Percentiles rank a stretch among this genome's conserved stretches.
Conservation (phyloP, 108 stramenopile species). For the Parmales sp. region DNA sequence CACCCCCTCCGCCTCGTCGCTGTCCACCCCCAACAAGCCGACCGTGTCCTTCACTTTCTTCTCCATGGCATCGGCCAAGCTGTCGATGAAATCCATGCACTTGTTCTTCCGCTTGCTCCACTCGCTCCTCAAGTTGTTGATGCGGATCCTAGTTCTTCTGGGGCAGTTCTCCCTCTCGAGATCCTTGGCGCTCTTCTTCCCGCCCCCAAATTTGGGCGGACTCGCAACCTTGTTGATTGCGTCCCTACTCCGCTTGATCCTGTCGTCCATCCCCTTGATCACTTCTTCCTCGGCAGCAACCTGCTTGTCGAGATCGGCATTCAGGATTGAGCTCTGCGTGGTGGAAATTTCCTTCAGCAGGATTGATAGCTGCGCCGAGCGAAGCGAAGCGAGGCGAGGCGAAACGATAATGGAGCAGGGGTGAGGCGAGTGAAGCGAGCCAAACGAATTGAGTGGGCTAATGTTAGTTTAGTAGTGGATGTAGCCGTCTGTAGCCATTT, state of each 20-base stretch:
- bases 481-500: no score
- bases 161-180: constrained; percentile 29
- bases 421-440: no score
- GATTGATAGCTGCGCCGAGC: no score
- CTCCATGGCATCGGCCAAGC: constrained; percentile 74
- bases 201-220: constrained; percentile 30
- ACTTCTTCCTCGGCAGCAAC: constrained; percentile 11
- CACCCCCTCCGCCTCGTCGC: constrained; percentile 57
- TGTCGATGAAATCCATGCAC: constrained; percentile 70
- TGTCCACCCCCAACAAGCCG: constrained; percentile 63
- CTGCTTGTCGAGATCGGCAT: no score
- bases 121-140: constrained; percentile 59
- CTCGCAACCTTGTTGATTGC: constrained; percentile 22
- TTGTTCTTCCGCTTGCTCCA: constrained; percentile 61
- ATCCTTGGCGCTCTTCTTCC: constrained; percentile 12
- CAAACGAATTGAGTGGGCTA: no score
- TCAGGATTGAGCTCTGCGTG: no score
- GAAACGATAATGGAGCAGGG: no score
- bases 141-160: no score
- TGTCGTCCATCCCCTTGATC: not conserved
- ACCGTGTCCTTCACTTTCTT: constrained; percentile 65
- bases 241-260: constrained; percentile 22
- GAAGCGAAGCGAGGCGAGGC: no score
- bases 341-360: constrained; percentile 58
- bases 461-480: no score